phyloP scores from a whole-genome alignment of 257 asterid genomes.

The Solanum chmielewskii region DNA sequence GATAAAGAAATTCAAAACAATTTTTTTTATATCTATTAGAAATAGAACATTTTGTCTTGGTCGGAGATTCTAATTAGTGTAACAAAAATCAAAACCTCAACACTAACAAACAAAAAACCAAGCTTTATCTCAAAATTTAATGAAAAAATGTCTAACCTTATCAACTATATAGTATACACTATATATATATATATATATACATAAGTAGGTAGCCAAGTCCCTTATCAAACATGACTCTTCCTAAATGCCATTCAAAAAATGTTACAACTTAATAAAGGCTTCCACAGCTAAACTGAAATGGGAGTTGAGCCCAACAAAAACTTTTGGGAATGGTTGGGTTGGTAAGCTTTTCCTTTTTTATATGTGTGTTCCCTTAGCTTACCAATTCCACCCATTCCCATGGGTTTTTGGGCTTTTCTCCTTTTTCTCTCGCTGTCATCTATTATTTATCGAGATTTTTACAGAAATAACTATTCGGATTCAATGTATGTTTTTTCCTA shows the following conservation, averaged over 20 bases:
- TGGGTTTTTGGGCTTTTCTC: conserved; percentile 14
- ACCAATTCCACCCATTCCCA: conserved; percentile 42
- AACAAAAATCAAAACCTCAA: neutral
- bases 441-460: neutral
- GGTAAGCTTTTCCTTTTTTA: conserved; percentile 10
- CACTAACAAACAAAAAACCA: neutral
- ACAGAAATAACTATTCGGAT: neutral
- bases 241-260: neutral
- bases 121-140: neutral
- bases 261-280: neutral
- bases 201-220: neutral
- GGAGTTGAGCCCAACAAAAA: conserved; percentile 12
- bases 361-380: neutral
- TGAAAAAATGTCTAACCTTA: neutral
- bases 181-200: neutral
- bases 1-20: neutral
- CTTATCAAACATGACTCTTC: neutral
- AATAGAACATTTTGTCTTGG: neutral
- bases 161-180: neutral
- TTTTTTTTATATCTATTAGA: neutral
- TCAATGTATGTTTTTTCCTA: neutral
- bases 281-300: conserved; percentile 17
- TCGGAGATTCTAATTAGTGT: neutral
- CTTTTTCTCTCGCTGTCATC: neutral
- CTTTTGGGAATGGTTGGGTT: conserved; percentile 29